These are phyloP conservation scores for Neostapfia colusana DNA, from an alignment of 176 grass and related monocot genomes.

Conservation along the genomic window DNA sequence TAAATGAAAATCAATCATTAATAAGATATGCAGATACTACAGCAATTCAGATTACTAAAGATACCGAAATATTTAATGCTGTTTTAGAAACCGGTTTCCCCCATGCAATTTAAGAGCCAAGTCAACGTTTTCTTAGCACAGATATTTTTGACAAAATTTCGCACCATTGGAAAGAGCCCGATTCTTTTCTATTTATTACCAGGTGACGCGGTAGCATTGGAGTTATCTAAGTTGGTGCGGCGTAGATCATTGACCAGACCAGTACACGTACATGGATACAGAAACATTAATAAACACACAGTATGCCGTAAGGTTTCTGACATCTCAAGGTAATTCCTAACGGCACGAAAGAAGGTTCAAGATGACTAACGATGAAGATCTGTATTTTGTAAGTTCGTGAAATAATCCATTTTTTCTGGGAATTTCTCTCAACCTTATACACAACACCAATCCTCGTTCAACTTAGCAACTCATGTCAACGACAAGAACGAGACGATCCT, in stretches of 20 bases:
- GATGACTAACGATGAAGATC: neutral
- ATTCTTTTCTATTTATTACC: neutral
- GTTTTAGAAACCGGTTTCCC: neutral
- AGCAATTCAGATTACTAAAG: neutral
- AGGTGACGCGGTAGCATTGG: neutral
- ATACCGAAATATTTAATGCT: neutral
- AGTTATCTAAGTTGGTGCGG: neutral
- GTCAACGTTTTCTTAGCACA: neutral
- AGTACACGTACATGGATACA: neutral
- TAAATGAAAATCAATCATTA: neutral
- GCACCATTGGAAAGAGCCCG: neutral
- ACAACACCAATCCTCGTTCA: neutral
- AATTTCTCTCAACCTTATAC: constrained; percentile 1
- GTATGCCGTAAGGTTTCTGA: neutral
- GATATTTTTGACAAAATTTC: neutral
- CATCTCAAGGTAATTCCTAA: neutral
- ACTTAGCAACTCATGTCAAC: neutral
- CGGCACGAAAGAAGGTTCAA: neutral
- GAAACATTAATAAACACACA: neutral
- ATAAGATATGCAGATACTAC: neutral
- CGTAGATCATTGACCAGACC: constrained; percentile 9
- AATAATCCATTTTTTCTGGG: neutral
- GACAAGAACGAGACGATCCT: constrained; percentile 10
- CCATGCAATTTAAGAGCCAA: neutral
- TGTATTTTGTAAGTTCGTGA: neutral